Evolutionary conservation across 257 asterid species (phyloP).

Genomic region (Plantago ovata): DNA sequence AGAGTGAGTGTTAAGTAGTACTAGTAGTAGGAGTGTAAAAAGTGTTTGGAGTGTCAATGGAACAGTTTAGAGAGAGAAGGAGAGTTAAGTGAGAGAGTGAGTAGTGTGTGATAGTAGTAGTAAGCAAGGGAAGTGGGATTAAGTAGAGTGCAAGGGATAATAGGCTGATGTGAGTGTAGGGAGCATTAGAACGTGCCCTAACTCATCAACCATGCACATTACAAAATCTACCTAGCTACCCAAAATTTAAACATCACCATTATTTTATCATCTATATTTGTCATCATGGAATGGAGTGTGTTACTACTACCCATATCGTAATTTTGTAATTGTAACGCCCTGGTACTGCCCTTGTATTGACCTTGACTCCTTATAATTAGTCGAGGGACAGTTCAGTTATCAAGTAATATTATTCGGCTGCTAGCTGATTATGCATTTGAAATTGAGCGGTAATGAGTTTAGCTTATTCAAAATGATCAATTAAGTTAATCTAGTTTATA

Average conservation of each 20-base stretch:
- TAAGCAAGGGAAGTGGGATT: conserved; percentile 11
- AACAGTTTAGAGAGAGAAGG: conserved; percentile 18
- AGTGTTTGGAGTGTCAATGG: background rate
- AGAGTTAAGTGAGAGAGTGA: conserved; percentile 11
- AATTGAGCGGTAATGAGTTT: too few species aligned
- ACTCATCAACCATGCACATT: conserved; percentile 35
- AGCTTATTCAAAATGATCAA: too few species aligned
- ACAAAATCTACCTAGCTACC: conserved; percentile 10
- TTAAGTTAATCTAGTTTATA: too few species aligned
- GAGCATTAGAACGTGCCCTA: conserved; percentile 50
- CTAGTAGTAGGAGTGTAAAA: background rate
- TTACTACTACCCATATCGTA: too few species aligned
- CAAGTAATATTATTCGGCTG: too few species aligned
- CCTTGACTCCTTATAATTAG: too few species aligned
- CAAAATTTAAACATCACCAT: background rate
- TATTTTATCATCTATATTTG: too few species aligned
- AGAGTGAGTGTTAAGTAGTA: background rate
- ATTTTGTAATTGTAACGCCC: too few species aligned
- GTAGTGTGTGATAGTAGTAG: background rate
- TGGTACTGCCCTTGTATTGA: too few species aligned
- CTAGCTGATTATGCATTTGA: too few species aligned
- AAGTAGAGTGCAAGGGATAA: conserved; percentile 39
- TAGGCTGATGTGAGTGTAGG: conserved; percentile 32
- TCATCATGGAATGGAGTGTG: too few species aligned
- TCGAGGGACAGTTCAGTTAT: too few species aligned